Base-by-base conservation (phyloP, 305 asterid genomes). In the Rubia balearica region DNA sequence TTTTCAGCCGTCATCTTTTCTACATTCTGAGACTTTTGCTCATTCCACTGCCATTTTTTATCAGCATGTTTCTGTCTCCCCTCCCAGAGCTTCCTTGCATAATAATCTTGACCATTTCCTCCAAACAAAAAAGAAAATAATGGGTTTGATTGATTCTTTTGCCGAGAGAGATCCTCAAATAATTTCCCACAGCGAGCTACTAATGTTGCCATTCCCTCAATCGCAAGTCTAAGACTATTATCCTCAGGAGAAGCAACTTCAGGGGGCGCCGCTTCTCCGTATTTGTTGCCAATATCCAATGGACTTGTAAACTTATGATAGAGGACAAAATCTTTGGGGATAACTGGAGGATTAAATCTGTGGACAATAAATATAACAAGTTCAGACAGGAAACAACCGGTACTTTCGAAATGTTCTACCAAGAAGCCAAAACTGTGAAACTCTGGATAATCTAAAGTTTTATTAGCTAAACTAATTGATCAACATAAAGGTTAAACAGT, bases 151-250 rank as follows among this genome's bases (percentile, higher is more conserved):
- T 87, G 96, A 81, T 89, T 87, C 84, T 91, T 94, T 85, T 89
- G 96, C 75, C 87, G 85, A 48, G 90, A 88, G 69, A 91, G 96
- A 82, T 94, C 95, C 87, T 94, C 97, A 62, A 91, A 90, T 79
- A 94, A 85, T 76, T 85, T 87, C 27, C 99, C 97, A 72, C 92
- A 91, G 69, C 97, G 99, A 76, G 93, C 91, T 55, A 94, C 99
- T 79, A 94, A 81, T 73, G 88, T 82, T 74, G 99, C 97, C 76
- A 94, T 88, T 71, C 99, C 99, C 79, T 94, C 99, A 73, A 94
- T 91, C 84, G 89, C 79, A 81, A 91, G 85, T 78, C 82, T 91
- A 68, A 91, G 91, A 75, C 81, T 83, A 85, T 81, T 85, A 81
- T 91, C 95, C 78, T 85, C 95, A 6, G 97, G 97, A 71, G 90